A percentile compares a stretch with the other conserved stretches of the same genome.
These are phyloP conservation scores for Populus deltoides DNA, from an alignment of 345 rosid species.

Conservation along the genomic window DNA sequence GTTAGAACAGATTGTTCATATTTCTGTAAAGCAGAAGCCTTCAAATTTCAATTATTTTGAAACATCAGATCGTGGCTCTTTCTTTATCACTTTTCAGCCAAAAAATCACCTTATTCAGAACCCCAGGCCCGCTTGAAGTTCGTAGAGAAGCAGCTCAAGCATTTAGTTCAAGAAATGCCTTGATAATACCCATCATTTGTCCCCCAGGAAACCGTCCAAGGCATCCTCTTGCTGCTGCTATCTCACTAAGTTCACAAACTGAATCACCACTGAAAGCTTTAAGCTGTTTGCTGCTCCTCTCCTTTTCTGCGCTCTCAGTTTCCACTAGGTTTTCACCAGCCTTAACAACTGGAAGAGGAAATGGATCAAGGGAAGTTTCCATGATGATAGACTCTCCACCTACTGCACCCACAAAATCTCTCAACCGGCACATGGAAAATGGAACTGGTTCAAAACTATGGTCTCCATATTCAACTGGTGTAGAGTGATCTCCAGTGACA, in stretches of 20 bases:
- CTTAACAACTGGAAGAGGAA: slow-evolving; percentile 65
- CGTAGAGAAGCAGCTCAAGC: neutral
- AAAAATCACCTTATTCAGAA: neutral
- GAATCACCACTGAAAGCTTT: slow-evolving; percentile 62
- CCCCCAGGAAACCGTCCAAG: slow-evolving; percentile 95
- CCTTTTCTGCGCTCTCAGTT: slow-evolving; percentile 12
- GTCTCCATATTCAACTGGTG: slow-evolving; percentile 94
- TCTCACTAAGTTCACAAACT: slow-evolving; percentile 65
- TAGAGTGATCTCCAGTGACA: slow-evolving; percentile 93
- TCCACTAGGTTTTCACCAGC: slow-evolving; percentile 44
- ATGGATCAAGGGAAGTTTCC: slow-evolving; percentile 67
- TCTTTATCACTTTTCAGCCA: neutral
- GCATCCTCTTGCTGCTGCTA: slow-evolving; percentile 86
- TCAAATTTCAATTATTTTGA: neutral
- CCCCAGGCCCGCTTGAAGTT: neutral
- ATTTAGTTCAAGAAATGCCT: slow-evolving; percentile 39
- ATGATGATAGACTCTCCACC: slow-evolving; percentile 64
- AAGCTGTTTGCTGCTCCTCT: slow-evolving; percentile 19
- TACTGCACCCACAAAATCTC: slow-evolving; percentile 62
- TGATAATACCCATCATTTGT: slow-evolving; percentile 71
- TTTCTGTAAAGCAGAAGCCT: neutral
- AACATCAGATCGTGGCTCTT: neutral
- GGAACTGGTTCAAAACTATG: slow-evolving; percentile 97
- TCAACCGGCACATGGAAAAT: slow-evolving; percentile 62
- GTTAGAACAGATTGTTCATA: neutral